Evolutionary conservation across 78 protist genomes (phyloP), one percentile per base, ranked within the genome.

Genomic region (Goniomonas avonlea): DNA sequence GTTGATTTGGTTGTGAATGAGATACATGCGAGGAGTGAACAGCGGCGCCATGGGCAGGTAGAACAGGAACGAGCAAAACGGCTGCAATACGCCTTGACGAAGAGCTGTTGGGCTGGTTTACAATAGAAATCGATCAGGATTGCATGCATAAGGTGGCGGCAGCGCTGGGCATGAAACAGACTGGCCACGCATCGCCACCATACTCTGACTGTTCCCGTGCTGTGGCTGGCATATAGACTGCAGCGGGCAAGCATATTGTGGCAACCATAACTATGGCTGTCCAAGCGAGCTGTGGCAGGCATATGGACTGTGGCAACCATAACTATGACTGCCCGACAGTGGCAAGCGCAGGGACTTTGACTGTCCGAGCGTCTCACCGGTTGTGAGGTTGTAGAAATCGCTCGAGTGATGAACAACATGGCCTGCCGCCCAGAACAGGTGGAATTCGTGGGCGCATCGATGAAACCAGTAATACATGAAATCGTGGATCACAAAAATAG

Each of bases 331-430:
- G n/a, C n/a, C n/a, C n/a, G n/a, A n/a, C n/a, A n/a, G n/a, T n/a
- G n/a, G n/a, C n/a, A n/a, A n/a, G n/a, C n/a, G n/a, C n/a, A n/a
- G n/a, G 31, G 29, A 63, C 71, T 43, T 37, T 21, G 71, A 63
- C 45, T 63, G 71, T 27, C 71, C 47, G 71, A 63, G 71, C 47
- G 71, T n/a, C n/a, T n/a, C n/a, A n/a, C n/a, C 71, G 31, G 71
- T 63, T 17, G 71, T 37, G 50, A 63, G 71, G 45, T 63, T 63
- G 71, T 63, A 63, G 71, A 37, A 27, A 0, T 63, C 71, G 25
- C 47, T 37, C 37, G 38, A 1, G 43, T 63, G 71, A 35, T 63
- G 71, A 11, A 63, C 45, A 9, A 27, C 39, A 43, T 63, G 71
- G 11, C 37, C 71, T n/a, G n/a, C n/a, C 3, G 71, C 71, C 71